Evolutionary conservation across 345 rosid species (phyloP).

Genomic region (Euphorbia peplus): DNA sequence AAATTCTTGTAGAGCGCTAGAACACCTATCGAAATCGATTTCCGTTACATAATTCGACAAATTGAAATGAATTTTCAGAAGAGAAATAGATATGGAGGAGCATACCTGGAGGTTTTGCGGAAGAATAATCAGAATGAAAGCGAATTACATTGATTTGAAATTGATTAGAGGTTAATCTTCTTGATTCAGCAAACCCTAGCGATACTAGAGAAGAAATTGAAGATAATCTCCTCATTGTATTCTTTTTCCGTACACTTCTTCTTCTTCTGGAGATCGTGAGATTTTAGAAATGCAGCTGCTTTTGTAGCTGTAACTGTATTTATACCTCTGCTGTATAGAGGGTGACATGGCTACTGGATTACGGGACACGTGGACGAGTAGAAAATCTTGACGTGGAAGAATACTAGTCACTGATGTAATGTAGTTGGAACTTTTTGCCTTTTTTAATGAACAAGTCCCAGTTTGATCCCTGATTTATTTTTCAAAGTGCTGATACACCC

Average conservation of each 20-base stretch:
- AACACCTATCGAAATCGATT: conserved; percentile 37
- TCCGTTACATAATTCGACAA: neutral
- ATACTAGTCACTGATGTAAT: neutral
- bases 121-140: conserved; percentile 30
- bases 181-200: conserved; percentile 9
- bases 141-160: conserved; percentile 28
- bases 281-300: neutral
- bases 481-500: too few species aligned
- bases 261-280: neutral
- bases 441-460: too few species aligned
- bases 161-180: conserved; percentile 22
- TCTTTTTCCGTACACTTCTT: neutral
- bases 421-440: too few species aligned
- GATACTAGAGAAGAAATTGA: conserved; percentile 34
- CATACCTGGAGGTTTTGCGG: conserved; percentile 42
- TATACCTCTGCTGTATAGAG: neutral
- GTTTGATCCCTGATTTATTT: too few species aligned
- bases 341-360: conserved; percentile 7
- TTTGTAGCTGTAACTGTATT: neutral
- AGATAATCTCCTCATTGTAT: conserved; percentile 32
- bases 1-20: conserved; percentile 49
- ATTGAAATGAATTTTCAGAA: neutral
- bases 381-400: neutral
- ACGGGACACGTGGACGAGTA: conserved; percentile 1
- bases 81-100: conserved; percentile 11